Evolutionary conservation across 345 rosid genomes (phyloP).

Genomic region (Eucalyptus guilfoylei): DNA sequence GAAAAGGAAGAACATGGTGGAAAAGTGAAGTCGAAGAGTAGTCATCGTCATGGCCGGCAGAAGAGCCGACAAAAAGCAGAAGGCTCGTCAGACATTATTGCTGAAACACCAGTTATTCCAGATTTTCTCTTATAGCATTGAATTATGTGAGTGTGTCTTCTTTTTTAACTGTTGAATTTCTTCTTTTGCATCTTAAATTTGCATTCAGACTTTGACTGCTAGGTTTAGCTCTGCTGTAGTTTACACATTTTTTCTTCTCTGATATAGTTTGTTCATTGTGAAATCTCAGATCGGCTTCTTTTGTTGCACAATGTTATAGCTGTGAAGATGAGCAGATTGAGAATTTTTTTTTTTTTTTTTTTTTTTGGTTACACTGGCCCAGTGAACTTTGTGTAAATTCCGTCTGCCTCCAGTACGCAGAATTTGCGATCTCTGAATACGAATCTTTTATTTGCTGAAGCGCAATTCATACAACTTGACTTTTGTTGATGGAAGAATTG

Average conservation of each 20-base stretch:
- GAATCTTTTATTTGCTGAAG: background rate
- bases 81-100: slow-evolving; percentile 5
- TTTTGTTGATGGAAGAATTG: background rate
- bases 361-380: background rate
- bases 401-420: background rate
- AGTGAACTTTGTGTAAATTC: background rate
- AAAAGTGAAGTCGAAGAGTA: slow-evolving; percentile 36
- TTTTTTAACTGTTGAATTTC: background rate
- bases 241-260: background rate
- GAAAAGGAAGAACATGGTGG: slow-evolving; percentile 17
- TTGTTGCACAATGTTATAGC: background rate
- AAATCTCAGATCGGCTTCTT: background rate
- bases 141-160: background rate
- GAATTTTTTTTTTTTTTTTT: background rate
- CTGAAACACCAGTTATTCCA: slow-evolving; percentile 37
- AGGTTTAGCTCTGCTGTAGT: slow-evolving; percentile 14
- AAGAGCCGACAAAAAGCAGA: slow-evolving; percentile 39
- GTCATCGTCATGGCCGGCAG: slow-evolving; percentile 36
- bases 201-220: background rate
- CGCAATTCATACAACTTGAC: background rate
- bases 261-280: background rate
- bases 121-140: slow-evolving; percentile 66
- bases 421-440: background rate
- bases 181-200: background rate
- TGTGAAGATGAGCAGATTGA: background rate